Evolutionary conservation across 305 asterid genomes (phyloP).

Genomic region (Fraxinus paxiana): DNA sequence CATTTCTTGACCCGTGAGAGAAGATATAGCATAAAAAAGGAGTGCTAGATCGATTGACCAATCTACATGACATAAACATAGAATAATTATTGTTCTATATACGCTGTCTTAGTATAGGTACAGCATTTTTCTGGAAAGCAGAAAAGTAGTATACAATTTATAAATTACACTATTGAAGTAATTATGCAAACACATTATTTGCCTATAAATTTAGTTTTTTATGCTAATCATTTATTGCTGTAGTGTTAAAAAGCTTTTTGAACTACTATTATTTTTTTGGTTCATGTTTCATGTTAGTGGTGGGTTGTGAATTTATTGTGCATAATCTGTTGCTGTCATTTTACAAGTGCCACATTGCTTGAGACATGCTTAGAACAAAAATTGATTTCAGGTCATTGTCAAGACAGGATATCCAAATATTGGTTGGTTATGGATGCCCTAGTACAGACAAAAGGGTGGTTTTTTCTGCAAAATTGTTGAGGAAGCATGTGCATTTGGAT

Average conservation of each 20-base stretch:
- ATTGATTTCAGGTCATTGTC: slow-evolving; percentile 78
- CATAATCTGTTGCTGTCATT: neutral
- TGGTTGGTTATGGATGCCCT: slow-evolving; percentile 96
- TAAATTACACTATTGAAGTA: neutral
- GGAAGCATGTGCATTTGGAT: slow-evolving; percentile 78
- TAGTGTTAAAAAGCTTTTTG: neutral
- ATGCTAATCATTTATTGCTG: neutral
- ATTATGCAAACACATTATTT: neutral
- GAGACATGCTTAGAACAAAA: slow-evolving; percentile 20
- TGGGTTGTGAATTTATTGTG: slow-evolving; percentile 9
- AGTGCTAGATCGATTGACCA: neutral
- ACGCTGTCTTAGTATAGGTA: neutral
- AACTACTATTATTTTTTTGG: neutral
- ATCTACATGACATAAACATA: neutral
- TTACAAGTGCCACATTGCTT: neutral
- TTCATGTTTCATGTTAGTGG: neutral
- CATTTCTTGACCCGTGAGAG: neutral
- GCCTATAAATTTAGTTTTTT: neutral
- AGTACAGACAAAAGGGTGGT: slow-evolving; percentile 70
- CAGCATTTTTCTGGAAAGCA: neutral
- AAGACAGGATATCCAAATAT: slow-evolving; percentile 79
- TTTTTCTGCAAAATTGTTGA: slow-evolving; percentile 68
- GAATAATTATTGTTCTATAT: neutral
- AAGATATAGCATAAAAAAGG: neutral
- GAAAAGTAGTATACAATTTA: neutral